Conservation (phyloP, 2,329 filamentous ascomycete genomes). For the Fusarium nodosum region DNA sequence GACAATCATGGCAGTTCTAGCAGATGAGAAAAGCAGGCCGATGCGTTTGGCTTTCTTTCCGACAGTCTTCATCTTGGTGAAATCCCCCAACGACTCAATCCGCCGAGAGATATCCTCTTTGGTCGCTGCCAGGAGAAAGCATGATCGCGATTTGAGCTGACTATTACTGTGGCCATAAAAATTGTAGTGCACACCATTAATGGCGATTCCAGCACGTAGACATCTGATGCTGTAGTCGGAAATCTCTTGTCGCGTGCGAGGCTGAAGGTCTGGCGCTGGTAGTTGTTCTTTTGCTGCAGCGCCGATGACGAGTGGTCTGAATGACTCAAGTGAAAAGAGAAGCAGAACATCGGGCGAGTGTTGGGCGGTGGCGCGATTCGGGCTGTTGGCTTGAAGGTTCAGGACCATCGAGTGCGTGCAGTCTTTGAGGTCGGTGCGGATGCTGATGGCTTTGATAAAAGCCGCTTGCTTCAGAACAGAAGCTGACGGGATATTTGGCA, state of each 20-base stretch:
- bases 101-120: not conserved
- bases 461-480: not conserved
- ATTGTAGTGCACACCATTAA: conserved; percentile 5
- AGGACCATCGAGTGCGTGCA: not conserved
- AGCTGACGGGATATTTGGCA: not conserved
- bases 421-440: conserved; percentile 10
- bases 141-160: conserved; percentile 11
- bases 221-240: conserved; percentile 22
- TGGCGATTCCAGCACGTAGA: not conserved
- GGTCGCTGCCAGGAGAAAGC: not conserved
- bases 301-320: not conserved
- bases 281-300: not conserved
- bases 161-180: conserved; percentile 18
- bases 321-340: not conserved
- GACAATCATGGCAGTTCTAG: not conserved
- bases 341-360: not conserved
- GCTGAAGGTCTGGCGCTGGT: not conserved
- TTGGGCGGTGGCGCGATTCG: not conserved
- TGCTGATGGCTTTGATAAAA: not conserved
- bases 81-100: not conserved
- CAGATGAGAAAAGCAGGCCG: not conserved
- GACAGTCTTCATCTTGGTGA: conserved; percentile 8
- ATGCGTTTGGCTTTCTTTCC: conserved; percentile 14
- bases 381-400: not conserved
- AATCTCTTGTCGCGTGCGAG: not conserved